Evolutionary conservation across 352 stramenopile genomes (phyloP).

Genomic region (Pythium coloratum): DNA sequence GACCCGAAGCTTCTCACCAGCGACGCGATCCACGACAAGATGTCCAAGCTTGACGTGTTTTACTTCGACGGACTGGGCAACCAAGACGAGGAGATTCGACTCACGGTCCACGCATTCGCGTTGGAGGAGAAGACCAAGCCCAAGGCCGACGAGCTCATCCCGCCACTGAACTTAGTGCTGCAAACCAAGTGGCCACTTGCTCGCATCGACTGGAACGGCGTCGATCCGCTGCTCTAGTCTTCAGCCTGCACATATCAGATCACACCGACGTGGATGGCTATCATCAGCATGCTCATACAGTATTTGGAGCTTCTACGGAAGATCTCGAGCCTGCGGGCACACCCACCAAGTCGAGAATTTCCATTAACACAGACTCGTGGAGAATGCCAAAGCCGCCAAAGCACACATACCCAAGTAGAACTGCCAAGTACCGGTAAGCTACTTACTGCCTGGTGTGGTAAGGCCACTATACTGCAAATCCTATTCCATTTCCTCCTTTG

Average conservation of each 20-base stretch:
- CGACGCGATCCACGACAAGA: slow-evolving; percentile 31
- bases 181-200: slow-evolving; percentile 85
- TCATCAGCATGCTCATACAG: not conserved
- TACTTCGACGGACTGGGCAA: slow-evolving; percentile 90
- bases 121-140: slow-evolving; percentile 30
- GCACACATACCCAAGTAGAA: not conserved
- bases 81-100: slow-evolving; percentile 84
- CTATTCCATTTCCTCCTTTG: not conserved
- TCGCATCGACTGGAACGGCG: slow-evolving; percentile 85
- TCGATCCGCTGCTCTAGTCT: slow-evolving; percentile 77
- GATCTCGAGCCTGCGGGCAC: not conserved
- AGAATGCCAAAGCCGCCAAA: not conserved
- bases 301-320: not conserved
- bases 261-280: not conserved
- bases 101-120: slow-evolving; percentile 49
- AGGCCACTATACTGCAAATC: not conserved
- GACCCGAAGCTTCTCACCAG: slow-evolving; percentile 30
- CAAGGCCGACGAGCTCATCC: slow-evolving; percentile 66
- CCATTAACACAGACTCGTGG: not conserved
- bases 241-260: not conserved
- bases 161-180: slow-evolving; percentile 89
- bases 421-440: not conserved
- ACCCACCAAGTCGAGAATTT: not conserved
- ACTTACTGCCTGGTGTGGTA: too few relatives aligned
- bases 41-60: slow-evolving; percentile 63